These are phyloP conservation scores for Stylosanthes scabra DNA, from an alignment of 331 rosid genomes.

Conservation along the genomic window DNA sequence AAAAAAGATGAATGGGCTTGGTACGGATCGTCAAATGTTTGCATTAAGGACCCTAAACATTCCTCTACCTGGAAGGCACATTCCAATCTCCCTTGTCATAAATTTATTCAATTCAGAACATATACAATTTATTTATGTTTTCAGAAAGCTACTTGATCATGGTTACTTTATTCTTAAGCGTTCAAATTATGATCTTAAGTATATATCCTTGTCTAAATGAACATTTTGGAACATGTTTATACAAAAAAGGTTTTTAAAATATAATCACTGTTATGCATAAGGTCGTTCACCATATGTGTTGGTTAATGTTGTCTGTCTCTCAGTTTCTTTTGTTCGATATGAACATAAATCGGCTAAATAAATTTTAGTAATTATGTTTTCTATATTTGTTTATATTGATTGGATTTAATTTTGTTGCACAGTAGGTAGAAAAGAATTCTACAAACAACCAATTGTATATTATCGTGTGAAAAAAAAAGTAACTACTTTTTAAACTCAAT, in stretches of 20 bases:
- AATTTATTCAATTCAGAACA: slow-evolving; percentile 22
- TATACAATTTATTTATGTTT: too few relatives aligned
- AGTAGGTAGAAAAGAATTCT: too few relatives aligned
- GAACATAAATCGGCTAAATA: background rate
- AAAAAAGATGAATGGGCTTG: slow-evolving; percentile 80
- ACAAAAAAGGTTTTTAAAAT: background rate
- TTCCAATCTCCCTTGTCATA: slow-evolving; percentile 73
- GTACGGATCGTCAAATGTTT: slow-evolving; percentile 92
- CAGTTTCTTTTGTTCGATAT: background rate
- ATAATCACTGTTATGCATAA: too few relatives aligned
- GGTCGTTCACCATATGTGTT: background rate
- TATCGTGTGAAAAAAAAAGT: too few relatives aligned
- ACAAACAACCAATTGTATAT: too few relatives aligned
- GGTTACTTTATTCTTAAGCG: background rate
- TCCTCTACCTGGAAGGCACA: slow-evolving; percentile 88
- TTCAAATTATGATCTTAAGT: too few relatives aligned
- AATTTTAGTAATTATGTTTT: background rate
- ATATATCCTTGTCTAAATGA: background rate
- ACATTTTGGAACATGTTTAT: background rate
- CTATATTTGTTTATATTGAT: background rate
- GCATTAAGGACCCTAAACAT: slow-evolving; percentile 82
- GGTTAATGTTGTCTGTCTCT: background rate
- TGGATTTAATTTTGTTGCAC: too few relatives aligned
- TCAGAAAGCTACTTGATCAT: background rate
- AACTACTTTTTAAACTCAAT: too few relatives aligned